Evolutionary conservation across 176 grass and related monocot genomes (phyloP).

Genomic region (Musa schizocarpa): DNA sequence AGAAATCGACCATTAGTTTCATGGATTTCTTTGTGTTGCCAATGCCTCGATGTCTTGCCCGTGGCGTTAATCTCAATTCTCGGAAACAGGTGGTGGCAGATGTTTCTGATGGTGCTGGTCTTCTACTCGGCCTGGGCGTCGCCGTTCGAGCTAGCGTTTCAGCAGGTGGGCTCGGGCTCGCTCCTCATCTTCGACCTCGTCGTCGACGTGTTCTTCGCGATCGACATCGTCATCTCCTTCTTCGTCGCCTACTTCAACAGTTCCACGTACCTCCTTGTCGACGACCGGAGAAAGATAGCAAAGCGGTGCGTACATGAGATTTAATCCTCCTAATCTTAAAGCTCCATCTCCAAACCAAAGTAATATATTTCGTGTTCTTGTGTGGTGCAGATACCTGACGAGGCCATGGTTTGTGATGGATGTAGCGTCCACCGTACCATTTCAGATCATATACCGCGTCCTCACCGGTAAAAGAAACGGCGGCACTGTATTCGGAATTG

Average conservation of each 20-base stretch:
- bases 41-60: not conserved
- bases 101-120: slow-evolving; percentile 38
- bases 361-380: not conserved
- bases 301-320: slow-evolving; percentile 5
- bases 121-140: slow-evolving; percentile 47
- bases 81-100: slow-evolving; percentile 43
- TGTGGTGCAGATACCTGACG: slow-evolving; percentile 16
- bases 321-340: not conserved
- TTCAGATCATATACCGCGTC: slow-evolving; percentile 33
- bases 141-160: slow-evolving; percentile 44
- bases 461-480: slow-evolving; percentile 16
- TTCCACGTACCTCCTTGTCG: slow-evolving; percentile 37
- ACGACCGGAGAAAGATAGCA: slow-evolving; percentile 40
- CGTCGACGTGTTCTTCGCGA: slow-evolving; percentile 47
- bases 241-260: slow-evolving; percentile 44
- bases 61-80: no score
- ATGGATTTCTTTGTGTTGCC: not conserved
- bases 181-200: slow-evolving; percentile 29
- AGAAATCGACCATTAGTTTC: not conserved
- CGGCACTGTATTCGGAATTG: slow-evolving; percentile 8
- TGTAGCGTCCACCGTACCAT: slow-evolving; percentile 45
- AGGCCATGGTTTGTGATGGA: slow-evolving; percentile 38
- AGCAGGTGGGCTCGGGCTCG: slow-evolving; percentile 14
- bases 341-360: not conserved
- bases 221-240: slow-evolving; percentile 48